Conservation (phyloP, 352 stramenopile species). For the Peronospora belbahrii region DNA sequence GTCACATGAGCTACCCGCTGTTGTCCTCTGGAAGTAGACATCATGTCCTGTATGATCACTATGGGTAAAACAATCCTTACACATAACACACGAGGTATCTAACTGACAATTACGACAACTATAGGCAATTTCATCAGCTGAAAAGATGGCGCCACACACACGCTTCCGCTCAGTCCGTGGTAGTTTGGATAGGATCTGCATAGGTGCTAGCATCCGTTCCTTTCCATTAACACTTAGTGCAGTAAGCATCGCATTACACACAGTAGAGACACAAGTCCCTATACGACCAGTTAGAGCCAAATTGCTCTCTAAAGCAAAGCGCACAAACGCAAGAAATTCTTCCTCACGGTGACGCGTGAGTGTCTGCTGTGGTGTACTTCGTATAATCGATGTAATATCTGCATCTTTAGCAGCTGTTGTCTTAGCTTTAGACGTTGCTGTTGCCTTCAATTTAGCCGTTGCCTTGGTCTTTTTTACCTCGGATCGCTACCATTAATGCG, state of each 20-base stretch:
- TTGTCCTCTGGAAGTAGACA: conserved; percentile 84
- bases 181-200: conserved; percentile 58
- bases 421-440: conserved; percentile 21
- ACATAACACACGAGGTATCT: conserved; percentile 81
- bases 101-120: conserved; percentile 84
- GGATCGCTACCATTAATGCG: conserved; percentile 55
- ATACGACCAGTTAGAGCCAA: conserved; percentile 21
- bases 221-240: conserved; percentile 42
- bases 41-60: conserved; percentile 76
- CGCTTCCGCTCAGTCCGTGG: conserved; percentile 54
- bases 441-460: conserved; percentile 45
- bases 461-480: conserved; percentile 67
- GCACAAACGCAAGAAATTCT: conserved; percentile 40
- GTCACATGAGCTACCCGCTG: conserved; percentile 79
- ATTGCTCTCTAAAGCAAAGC: conserved; percentile 38
- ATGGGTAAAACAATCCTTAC: conserved; percentile 79
- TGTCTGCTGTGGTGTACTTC: conserved; percentile 29
- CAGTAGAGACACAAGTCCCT: conserved; percentile 10
- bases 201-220: conserved; percentile 34
- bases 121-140: conserved; percentile 81
- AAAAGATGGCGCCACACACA: conserved; percentile 80
- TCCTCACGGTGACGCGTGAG: conserved; percentile 29
- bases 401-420: conserved; percentile 16
- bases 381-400: conserved; percentile 6
- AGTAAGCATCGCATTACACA: conserved; percentile 51